Evolutionary conservation across 2,329 filamentous ascomycete genomes (phyloP).

Genomic region (Paracorniculantispora psalliotae): DNA sequence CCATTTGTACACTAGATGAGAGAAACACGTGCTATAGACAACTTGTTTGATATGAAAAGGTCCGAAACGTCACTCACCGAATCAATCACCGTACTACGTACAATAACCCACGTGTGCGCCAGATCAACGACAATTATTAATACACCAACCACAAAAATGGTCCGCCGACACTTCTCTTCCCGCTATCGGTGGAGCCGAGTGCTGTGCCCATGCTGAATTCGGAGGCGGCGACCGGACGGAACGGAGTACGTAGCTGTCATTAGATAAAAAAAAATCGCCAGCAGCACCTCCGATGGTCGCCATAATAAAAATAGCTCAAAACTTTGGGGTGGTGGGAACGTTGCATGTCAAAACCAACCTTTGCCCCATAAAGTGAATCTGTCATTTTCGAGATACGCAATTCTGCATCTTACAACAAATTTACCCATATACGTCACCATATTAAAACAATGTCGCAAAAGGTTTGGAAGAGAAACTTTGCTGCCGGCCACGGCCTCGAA

Average conservation of each 20-base stretch:
- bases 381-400: background rate
- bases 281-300: background rate
- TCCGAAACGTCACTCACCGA: background rate
- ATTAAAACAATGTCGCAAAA: constrained; percentile 31
- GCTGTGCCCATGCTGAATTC: background rate
- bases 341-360: constrained; percentile 8
- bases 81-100: background rate
- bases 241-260: background rate
- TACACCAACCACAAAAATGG: background rate
- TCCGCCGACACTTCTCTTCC: background rate
- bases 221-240: background rate
- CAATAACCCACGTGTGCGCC: background rate
- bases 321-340: constrained; percentile 4
- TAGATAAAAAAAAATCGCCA: background rate
- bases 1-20: too few relatives aligned
- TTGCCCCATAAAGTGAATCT: background rate
- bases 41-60: background rate
- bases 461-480: constrained; percentile 24
- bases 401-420: background rate
- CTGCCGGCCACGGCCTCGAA: constrained; percentile 23
- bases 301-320: constrained; percentile 6
- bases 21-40: too few relatives aligned
- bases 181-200: background rate
- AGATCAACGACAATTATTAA: background rate
- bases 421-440: background rate